Evolutionary conservation across 192 early-diverging fungal genomes (phyloP).

Genomic region (Linnemannia elongata): DNA sequence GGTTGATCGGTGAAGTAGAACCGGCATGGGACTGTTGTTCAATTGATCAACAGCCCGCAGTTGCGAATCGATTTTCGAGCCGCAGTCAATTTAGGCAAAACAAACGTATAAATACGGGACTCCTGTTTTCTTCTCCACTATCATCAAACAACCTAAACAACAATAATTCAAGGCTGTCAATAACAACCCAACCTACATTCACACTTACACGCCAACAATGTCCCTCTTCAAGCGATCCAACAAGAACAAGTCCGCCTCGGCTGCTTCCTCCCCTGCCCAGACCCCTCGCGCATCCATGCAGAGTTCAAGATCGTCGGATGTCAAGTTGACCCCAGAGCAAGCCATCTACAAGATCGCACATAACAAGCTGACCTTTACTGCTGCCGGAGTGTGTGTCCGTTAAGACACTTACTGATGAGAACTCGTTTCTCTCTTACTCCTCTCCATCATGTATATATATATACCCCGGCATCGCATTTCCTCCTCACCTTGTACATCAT

Average conservation of each 20-base stretch:
- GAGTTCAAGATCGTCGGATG: neutral
- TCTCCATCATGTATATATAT: neutral
- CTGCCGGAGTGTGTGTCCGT: neutral
- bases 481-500: neutral
- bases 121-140: neutral
- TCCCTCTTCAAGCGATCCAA: slow-evolving; percentile 31
- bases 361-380: neutral
- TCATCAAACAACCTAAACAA: neutral
- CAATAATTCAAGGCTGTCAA: neutral
- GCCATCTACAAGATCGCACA: neutral
- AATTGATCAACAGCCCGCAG: too few relatives aligned
- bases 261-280: slow-evolving; percentile 14
- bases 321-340: neutral
- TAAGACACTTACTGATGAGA: neutral
- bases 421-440: neutral
- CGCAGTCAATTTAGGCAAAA: too few relatives aligned
- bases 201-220: neutral
- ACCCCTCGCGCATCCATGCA: slow-evolving; percentile 15
- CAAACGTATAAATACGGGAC: neutral
- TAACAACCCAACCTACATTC: neutral
- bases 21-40: neutral
- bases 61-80: too few relatives aligned
- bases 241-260: slow-evolving; percentile 32
- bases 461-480: neutral
- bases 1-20: neutral